Base-by-base conservation (phyloP, 2,329 filamentous ascomycete species). In the Penicillium olsonii region DNA sequence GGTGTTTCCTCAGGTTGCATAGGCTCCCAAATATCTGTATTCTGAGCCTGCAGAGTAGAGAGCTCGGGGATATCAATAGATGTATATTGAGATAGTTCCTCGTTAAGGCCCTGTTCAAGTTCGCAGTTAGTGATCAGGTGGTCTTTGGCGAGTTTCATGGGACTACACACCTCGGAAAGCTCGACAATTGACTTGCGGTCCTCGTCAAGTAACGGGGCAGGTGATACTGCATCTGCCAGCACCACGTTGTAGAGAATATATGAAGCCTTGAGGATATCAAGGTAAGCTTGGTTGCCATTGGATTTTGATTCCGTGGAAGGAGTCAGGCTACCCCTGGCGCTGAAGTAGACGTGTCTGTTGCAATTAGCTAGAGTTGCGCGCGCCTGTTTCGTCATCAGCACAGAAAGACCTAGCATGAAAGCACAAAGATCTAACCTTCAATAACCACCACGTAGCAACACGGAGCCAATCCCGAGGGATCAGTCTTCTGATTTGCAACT, bases 201-300 rank as follows among this genome's bases (percentile, higher is more conserved):
- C 38, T 68, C 65, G 37, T 65, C 59, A 2, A 55, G 54, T 37
- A 63, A 47, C 7, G 64, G 40, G n/a, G 48, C 48, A 24, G 54
- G 48, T 3, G 55, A 49, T 12, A 31, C 55, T 24, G 62, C 52
- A n/a, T 63, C 56, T 41, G 46, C 48, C 9, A 68, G 35, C 24
- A 67, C 63, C 14, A 68, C 51, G n/a, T 68, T 60, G 43, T 68
- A 65, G 4, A 68, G 42, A 34, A 68, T 61, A 46, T 63, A 68
- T 3, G 64, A 67, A 7, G 65, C 57, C 37, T 68, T 68, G 15
- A 68, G 42, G 7, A 68, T 54, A 39, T 68, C 65, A 7, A 62
- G 53, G 51, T 68, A 68, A 15, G 64, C 62, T 46, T 67, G 66
- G 17, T 62, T 52, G n/a, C 56, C 56, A 5, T 56, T 45, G 10